Conservation (phyloP, 2,329 filamentous ascomycete genomes). For the Scleromitrula shiraiana region DNA sequence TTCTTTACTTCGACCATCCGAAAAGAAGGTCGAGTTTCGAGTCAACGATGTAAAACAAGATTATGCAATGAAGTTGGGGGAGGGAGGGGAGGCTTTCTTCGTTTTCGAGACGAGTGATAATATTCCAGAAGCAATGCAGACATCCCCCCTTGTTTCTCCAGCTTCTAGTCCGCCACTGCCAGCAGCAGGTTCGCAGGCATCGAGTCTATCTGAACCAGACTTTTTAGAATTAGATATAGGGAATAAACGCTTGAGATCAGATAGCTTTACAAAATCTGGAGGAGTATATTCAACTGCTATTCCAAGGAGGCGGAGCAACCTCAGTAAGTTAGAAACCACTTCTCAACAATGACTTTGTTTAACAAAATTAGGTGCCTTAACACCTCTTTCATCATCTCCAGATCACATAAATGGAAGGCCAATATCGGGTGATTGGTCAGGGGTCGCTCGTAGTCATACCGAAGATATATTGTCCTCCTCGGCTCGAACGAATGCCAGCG, state of each 20-base stretch:
- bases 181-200: constrained; percentile 36
- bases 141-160: constrained; percentile 86
- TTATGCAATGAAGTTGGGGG: constrained; percentile 96
- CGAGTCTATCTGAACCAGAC: constrained; percentile 58
- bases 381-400: constrained; percentile 47
- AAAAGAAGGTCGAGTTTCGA: constrained; percentile 97
- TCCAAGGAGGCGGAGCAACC: constrained; percentile 26
- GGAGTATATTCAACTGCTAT: constrained; percentile 34
- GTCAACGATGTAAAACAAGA: constrained; percentile 90
- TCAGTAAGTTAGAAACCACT: constrained; percentile 22
- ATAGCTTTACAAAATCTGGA: constrained; percentile 37
- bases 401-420: constrained; percentile 40
- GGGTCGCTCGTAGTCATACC: constrained; percentile 39
- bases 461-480: constrained; percentile 46
- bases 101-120: constrained; percentile 91
- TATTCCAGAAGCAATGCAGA: constrained; percentile 90
- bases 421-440: constrained; percentile 44
- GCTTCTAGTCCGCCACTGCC: constrained; percentile 71
- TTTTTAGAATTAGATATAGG: constrained; percentile 50
- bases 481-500: constrained; percentile 32
- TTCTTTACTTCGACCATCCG: constrained; percentile 84
- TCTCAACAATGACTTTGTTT: background rate
- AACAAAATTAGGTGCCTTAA: constrained; percentile 30
- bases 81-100: constrained; percentile 97
- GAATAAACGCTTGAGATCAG: constrained; percentile 33